These are phyloP conservation scores for Spathaspora passalidarum DNA, from an alignment of 805 yeast species.

Conservation along the genomic window DNA sequence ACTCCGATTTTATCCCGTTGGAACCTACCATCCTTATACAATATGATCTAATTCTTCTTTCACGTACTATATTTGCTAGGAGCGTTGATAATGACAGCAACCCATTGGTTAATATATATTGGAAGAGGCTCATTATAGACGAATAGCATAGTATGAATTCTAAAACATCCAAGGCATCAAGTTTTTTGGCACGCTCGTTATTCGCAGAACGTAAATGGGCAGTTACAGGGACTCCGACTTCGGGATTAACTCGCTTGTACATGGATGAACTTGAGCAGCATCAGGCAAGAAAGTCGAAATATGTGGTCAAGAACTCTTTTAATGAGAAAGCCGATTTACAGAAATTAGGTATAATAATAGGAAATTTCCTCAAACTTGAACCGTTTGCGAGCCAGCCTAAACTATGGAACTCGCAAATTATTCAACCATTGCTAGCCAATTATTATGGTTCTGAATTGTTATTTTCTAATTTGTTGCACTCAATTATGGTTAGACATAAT, in stretches of 20 bases:
- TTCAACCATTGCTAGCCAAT: constrained; percentile 46
- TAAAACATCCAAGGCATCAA: constrained; percentile 44
- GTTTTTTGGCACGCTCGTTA: constrained; percentile 45
- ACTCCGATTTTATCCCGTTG: constrained; percentile 16
- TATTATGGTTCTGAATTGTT: constrained; percentile 40
- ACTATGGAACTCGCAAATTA: constrained; percentile 45
- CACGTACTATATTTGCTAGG: constrained; percentile 20
- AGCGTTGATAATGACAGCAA: constrained; percentile 17
- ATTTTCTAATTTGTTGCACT: constrained; percentile 40
- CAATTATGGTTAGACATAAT: constrained; percentile 56
- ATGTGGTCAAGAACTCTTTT: constrained; percentile 48
- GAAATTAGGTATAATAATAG: constrained; percentile 50
- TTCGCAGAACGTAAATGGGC: constrained; percentile 67
- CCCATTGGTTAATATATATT: constrained; percentile 44
- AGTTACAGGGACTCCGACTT: constrained; percentile 74
- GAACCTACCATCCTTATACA: constrained; percentile 31
- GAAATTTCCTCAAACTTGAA: constrained; percentile 53
- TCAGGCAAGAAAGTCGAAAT: constrained; percentile 21
- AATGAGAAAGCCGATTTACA: constrained; percentile 51
- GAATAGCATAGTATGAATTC: constrained; percentile 70
- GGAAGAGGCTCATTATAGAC: constrained; percentile 73
- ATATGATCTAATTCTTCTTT: constrained; percentile 53
- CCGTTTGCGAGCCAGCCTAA: constrained; percentile 52
- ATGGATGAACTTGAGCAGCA: constrained; percentile 36
- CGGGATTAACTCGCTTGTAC: constrained; percentile 60